Percentiles rank a stretch among this genome's conserved stretches.
phyloP scores from a whole-genome alignment of 2,329 filamentous ascomycete species.

The Neonectria coccinea region DNA sequence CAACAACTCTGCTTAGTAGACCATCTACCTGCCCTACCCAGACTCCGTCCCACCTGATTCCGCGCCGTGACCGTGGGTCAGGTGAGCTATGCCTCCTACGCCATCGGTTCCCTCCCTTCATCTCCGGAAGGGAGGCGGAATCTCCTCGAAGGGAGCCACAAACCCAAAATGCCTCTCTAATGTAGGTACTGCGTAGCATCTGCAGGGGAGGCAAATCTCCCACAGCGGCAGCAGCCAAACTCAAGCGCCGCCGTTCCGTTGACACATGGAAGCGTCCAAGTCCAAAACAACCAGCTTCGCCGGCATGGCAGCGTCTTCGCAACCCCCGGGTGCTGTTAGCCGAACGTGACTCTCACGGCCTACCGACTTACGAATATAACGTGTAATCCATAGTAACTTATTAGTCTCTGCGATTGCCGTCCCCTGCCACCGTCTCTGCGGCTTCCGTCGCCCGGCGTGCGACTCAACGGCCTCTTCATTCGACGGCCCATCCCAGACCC shows the following conservation, averaged over 20 bases:
- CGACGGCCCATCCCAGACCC: slow-evolving; percentile 14
- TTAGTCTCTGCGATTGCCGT: background rate
- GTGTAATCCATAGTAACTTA: background rate
- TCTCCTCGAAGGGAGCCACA: background rate
- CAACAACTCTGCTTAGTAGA: slow-evolving; percentile 1
- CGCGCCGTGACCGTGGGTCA: slow-evolving; percentile 45
- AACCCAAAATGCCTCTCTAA: slow-evolving; percentile 6
- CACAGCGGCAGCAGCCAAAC: slow-evolving; percentile 1
- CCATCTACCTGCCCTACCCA: slow-evolving; percentile 10
- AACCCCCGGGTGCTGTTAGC: slow-evolving; percentile 22
- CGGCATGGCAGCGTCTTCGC: background rate
- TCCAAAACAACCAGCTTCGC: no score
- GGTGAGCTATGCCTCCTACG: slow-evolving; percentile 47
- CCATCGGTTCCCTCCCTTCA: slow-evolving; percentile 34
- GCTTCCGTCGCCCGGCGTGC: slow-evolving; percentile 17
- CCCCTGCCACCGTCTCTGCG: slow-evolving; percentile 13
- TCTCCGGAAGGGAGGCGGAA: background rate
- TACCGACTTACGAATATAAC: background rate
- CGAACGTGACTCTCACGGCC: slow-evolving; percentile 10
- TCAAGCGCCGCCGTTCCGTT: slow-evolving; percentile 25
- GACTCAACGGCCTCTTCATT: slow-evolving; percentile 19
- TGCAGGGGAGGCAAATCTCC: background rate
- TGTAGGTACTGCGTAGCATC: background rate
- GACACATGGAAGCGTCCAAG: slow-evolving; percentile 1
- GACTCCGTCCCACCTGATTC: slow-evolving; percentile 41